phyloP scores from a whole-genome alignment of 2,329 filamentous ascomycete species.

The Sclerotinia borealis region DNA sequence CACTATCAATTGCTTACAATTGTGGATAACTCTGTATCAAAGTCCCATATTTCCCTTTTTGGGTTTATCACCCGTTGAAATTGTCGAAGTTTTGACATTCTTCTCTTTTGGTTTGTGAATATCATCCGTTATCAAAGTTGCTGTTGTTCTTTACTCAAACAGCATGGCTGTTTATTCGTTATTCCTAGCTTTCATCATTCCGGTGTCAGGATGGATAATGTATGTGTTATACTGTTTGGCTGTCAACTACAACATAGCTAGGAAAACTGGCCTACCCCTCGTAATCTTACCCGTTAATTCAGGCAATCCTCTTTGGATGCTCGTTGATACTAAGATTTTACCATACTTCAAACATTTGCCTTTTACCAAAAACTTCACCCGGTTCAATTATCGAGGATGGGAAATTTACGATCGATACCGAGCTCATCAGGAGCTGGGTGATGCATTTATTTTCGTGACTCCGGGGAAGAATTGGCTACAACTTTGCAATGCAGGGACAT shows the following conservation, averaged over 20 bases:
- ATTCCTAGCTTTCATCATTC: neutral
- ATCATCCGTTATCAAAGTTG: neutral
- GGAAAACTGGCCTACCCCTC: neutral
- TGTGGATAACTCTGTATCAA: neutral
- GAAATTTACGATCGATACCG: constrained; percentile 9
- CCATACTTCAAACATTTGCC: constrained; percentile 2
- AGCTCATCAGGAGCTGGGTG: constrained; percentile 5
- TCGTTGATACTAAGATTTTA: neutral
- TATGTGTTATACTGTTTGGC: neutral
- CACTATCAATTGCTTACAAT: neutral
- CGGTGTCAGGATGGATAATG: neutral
- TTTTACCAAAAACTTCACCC: constrained; percentile 11
- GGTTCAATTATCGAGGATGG: constrained; percentile 8
- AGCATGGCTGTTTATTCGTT: neutral
- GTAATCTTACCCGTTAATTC: constrained; percentile 6
- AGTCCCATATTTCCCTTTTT: neutral
- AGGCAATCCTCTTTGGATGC: constrained; percentile 7
- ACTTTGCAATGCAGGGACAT: constrained; percentile 2
- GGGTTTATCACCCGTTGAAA: neutral
- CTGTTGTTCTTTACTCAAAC: neutral
- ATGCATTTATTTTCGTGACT: constrained; percentile 9
- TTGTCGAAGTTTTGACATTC: neutral
- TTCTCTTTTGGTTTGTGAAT: neutral
- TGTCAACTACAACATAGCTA: constrained; percentile 2
- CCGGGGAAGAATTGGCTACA: constrained; percentile 9